Evolutionary conservation across 805 yeast species (phyloP).

Genomic region (Wickerhamomyces tratensis): DNA sequence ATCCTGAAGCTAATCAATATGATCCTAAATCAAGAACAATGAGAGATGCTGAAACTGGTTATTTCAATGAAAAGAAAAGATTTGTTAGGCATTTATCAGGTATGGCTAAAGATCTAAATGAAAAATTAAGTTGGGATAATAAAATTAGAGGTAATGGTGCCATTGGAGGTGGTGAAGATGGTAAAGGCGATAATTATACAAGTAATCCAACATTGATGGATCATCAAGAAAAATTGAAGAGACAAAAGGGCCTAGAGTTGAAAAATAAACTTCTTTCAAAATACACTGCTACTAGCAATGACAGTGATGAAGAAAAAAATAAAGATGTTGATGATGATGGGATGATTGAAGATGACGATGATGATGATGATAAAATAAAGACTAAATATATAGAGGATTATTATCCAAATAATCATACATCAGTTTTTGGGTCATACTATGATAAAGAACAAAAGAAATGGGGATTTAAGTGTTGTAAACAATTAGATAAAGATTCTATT

Average conservation of each 20-base stretch:
- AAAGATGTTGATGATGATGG: slow-evolving; percentile 1
- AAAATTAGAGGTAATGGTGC: slow-evolving; percentile 18
- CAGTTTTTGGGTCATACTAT: slow-evolving; percentile 37
- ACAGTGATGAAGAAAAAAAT: slow-evolving; percentile 13
- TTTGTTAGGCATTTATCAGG: slow-evolving; percentile 47
- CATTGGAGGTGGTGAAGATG: slow-evolving; percentile 16
- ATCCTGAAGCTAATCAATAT: slow-evolving; percentile 34
- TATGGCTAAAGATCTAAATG: slow-evolving; percentile 45
- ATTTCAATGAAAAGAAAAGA: slow-evolving; percentile 28
- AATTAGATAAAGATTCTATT: slow-evolving; percentile 20
- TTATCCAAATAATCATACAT: slow-evolving; percentile 26
- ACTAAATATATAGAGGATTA: slow-evolving; percentile 25
- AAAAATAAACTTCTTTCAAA: slow-evolving; percentile 24
- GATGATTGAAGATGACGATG: slow-evolving; percentile 1
- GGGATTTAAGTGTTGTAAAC: slow-evolving; percentile 36
- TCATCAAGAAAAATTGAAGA: slow-evolving; percentile 17
- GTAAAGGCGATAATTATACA: slow-evolving; percentile 18
- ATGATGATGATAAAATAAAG: slow-evolving; percentile 4
- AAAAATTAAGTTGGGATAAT: slow-evolving; percentile 38
- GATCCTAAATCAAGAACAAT: slow-evolving; percentile 44
- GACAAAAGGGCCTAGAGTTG: slow-evolving; percentile 14
- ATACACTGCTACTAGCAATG: slow-evolving; percentile 19
- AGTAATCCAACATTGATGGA: slow-evolving; percentile 37
- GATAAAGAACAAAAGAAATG: slow-evolving; percentile 23
- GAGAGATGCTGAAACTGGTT: slow-evolving; percentile 22